phyloP scores from a whole-genome alignment of 129 eudicot genomes.

The Flaveria linearis region DNA sequence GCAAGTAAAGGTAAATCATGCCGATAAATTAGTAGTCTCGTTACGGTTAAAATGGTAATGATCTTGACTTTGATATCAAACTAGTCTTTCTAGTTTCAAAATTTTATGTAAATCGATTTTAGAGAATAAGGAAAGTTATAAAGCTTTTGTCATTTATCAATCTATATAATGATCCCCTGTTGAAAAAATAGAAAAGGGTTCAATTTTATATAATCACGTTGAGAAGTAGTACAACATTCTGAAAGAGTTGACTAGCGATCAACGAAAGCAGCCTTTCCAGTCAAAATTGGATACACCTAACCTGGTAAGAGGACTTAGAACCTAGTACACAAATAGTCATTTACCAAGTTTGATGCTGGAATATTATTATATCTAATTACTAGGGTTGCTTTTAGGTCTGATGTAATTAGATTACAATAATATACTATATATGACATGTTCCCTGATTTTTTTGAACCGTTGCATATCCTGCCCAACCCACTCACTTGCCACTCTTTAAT shows the following conservation, averaged over 20 bases:
- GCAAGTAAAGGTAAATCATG: constrained; percentile 40
- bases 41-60: constrained; percentile 19
- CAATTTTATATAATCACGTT: constrained; percentile 1
- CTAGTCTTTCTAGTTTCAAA: constrained; percentile 19
- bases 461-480: not conserved
- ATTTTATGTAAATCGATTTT: constrained; percentile 27
- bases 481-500: not conserved
- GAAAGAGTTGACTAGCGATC: constrained; percentile 13
- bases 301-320: not conserved
- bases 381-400: constrained; percentile 10
- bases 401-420: constrained; percentile 18
- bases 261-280: not conserved
- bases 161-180: not conserved
- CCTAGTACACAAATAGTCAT: constrained; percentile 12
- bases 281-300: constrained; percentile 30
- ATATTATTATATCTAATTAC: constrained; percentile 5
- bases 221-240: not conserved
- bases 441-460: not conserved
- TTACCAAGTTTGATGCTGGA: constrained; percentile 17
- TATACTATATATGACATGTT: not conserved
- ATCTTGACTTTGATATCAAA: constrained; percentile 16
- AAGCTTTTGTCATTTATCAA: constrained; percentile 17
- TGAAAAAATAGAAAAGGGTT: not conserved
- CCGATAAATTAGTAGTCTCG: constrained; percentile 27
- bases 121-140: constrained; percentile 3